Base-by-base conservation (phyloP, 345 rosid genomes). In the Euphorbia peplus region DNA sequence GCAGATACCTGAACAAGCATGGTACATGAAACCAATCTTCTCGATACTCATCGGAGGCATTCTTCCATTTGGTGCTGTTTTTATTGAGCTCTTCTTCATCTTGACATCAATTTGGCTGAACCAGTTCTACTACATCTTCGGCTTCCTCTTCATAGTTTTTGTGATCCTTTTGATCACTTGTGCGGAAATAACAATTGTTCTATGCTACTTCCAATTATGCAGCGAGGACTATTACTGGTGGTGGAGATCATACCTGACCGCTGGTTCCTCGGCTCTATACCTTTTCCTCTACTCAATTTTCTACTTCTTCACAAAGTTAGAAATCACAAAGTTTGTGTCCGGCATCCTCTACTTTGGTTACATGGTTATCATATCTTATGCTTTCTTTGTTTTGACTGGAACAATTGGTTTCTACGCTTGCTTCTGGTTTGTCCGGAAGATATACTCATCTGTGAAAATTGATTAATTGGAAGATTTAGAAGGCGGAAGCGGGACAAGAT, bases 71-170 rank as follows among this genome's bases (percentile, higher is more conserved):
- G 98, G 97, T 12, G 97, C 98, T 14, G 98, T 93, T 70, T 93
- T 93, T 74, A 90, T 93, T 8, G 98, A 93, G 87, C 96, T 93
- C 55, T 93, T 93, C 90, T 93, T 93, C 82, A 93, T 90, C 76
- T 78, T 93, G 81, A 90, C 98, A 5, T 93, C 98, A 11, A 90
- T 93, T 72, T 93, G 98, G 98, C 84, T 93, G 82, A 93, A 93
- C 82, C 98, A 93, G 81, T 93, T 90, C 90, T 93, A 93, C 81
- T 93, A 90, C 90, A 93, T 93, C 85, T 93, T 93, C 11, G 98
- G 97, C 51, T 93, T 93, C 90, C 97, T 93, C 69, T 93, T 93
- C 84, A 90, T 93, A 44, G 98, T 93, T 72, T 90, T 93, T 57
- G 65, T 90, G 65, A 93, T 93, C 70, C 80, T 93, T 44, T 63